Base-by-base conservation (phyloP, 2,329 filamentous ascomycete species). In the Ascochyta viciae-villosae region DNA sequence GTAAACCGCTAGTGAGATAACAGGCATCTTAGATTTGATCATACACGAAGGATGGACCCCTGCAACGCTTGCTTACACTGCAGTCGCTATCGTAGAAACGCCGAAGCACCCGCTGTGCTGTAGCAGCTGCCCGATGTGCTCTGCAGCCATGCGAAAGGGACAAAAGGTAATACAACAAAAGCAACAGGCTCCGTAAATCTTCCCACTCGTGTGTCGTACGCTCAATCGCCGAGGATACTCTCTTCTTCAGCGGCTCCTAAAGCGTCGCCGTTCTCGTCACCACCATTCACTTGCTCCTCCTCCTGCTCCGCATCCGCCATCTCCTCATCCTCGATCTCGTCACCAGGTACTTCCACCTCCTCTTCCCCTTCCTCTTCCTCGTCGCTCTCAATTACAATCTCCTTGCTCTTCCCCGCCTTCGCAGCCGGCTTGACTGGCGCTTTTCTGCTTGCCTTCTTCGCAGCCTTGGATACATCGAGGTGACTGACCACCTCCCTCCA, bases 401-500 rank as follows among this genome's bases (percentile, higher is more conserved):
- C 72, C 61, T 70, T 72, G 41, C 74, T 76, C 66, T 78, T 80
- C 8, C 75, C 78, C 37, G 76, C 69, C 67, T 78, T 81, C 50
- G 73, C 78, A 50, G 66, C 66, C 31, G 74, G 78, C 68, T 81
- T 83, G 44, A 72, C 62, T 4, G 57, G 57, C 7, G 43, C 57
- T 37, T 60, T 54, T 47, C 57, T 64, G n/a, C 42, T 52, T 15
- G 52, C 48, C 43, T 65, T 64, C 57, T 71, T 72, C 3, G 40
- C 33, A 47, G 81, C 79, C 63, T 82, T 81, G 39, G 85, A 75
- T 67, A 58, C 57, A 67, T 96, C 92, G 4, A 98, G 80, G 73
- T 89, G 95, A 8, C 86, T 85, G 4, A 96, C 80, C 6, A 97
- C 87, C 66, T 95, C 92, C 69, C 89, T 91, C 81, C 91, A 96